phyloP scores from a whole-genome alignment of 2,329 filamentous ascomycete species.

The Coleophoma eucalyptorum region DNA sequence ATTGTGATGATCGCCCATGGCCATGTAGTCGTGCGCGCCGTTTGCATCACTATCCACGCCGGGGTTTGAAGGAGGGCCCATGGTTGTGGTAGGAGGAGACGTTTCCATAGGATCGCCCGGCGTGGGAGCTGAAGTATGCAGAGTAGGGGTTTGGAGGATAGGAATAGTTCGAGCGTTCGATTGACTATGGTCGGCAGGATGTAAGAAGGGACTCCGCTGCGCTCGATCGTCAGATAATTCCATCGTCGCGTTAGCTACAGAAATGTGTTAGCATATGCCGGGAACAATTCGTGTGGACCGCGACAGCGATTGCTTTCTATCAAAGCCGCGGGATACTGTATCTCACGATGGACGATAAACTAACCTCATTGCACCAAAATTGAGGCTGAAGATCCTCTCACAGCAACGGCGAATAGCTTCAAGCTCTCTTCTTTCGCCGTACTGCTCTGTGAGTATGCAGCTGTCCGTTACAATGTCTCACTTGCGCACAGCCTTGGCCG shows the following conservation, averaged over 20 bases:
- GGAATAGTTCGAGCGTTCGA: constrained; percentile 41
- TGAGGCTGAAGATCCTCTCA: not conserved
- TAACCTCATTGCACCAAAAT: constrained; percentile 24
- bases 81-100: constrained; percentile 43
- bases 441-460: constrained; percentile 17
- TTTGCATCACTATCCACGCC: constrained; percentile 28
- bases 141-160: constrained; percentile 51
- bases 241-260: constrained; percentile 25
- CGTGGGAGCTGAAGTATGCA: constrained; percentile 55
- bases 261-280: constrained; percentile 9
- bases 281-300: constrained; percentile 4
- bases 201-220: constrained; percentile 21
- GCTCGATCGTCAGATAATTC: constrained; percentile 20
- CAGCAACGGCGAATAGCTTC: not conserved
- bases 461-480: constrained; percentile 19
- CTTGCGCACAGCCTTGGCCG: constrained; percentile 18
- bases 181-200: constrained; percentile 17
- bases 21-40: constrained; percentile 25
- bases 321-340: constrained; percentile 3
- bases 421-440: constrained; percentile 18
- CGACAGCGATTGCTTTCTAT: constrained; percentile 1
- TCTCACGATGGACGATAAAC: constrained; percentile 4
- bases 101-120: constrained; percentile 60
- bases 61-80: constrained; percentile 28
- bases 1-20: constrained; percentile 31